Base-by-base conservation (phyloP, 441 rosid species). In the Eruca vesicaria region DNA sequence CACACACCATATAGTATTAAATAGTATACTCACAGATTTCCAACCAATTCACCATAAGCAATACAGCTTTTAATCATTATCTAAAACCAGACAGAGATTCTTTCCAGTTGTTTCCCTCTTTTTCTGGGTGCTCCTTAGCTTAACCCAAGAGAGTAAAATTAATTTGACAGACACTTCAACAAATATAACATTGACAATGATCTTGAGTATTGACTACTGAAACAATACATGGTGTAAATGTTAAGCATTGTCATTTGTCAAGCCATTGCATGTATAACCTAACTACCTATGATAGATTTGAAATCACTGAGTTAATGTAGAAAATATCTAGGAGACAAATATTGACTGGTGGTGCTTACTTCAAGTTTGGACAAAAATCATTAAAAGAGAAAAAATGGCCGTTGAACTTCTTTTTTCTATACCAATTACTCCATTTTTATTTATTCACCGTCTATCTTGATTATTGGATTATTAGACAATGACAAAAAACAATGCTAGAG, bases 281-380 rank as follows among this genome's bases (percentile, higher is more conserved):
- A 9, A 0, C n/a, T 31, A 74, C 35, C 63, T 16, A 9, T 0
- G 2, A 9, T 20, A n/a, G 50, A 63, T 16, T 23, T 23, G 14
- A 36, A 73, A 50, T 7, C 33, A 58, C 35, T 3, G 20, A 61
- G 43, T 20, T 53, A 75, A 63, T 76, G 35, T 77, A 6, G 43
- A 70, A 70, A 56, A 58, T 63, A 76, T 50, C 36, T 3, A 76
- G n/a, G 58, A 55, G 79, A 62, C 79, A 69, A 59, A 63, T 45
- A 75, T 36, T 53, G 74, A 69, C 64, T n/a, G n/a, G n/a, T 12
- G 36, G 50, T 75, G 68, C 20, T 68, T 75, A 53, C 74, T 55
- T 76, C 70, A 69, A 55, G 65, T 69, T 55, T 35, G 53, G 59
- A 68, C 74, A 76, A 69, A 67, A 63, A 38, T 75, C 57, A 55